phyloP scores from a whole-genome alignment of 2,329 filamentous ascomycete species.

The Fusarium cyanostomum region DNA sequence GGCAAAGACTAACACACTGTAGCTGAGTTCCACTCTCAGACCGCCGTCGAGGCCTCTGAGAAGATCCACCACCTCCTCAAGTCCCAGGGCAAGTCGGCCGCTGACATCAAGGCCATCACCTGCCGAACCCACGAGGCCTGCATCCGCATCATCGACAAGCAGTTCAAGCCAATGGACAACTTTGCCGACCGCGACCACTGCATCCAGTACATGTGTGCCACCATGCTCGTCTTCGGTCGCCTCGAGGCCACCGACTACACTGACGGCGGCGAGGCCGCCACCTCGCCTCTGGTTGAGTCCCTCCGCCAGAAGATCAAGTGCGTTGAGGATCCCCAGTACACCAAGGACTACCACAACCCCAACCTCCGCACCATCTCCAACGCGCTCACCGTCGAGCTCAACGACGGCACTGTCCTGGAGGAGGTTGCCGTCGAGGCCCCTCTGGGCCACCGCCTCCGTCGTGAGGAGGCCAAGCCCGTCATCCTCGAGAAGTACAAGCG shows the following conservation, averaged over 20 bases:
- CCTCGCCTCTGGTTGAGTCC: slow-evolving; percentile 86
- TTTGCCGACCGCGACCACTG: slow-evolving; percentile 99
- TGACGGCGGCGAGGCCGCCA: slow-evolving; percentile 91
- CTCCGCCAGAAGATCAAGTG: slow-evolving; percentile 94
- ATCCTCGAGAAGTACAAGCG: slow-evolving; percentile 96
- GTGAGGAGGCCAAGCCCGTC: slow-evolving; percentile 97
- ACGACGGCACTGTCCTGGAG: slow-evolving; percentile 90
- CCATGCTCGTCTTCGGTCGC: slow-evolving; percentile 95
- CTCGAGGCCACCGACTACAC: slow-evolving; percentile 94
- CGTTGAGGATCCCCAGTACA: slow-evolving; percentile 96
- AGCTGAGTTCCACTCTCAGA: slow-evolving; percentile 98
- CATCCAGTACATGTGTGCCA: slow-evolving; percentile 98
- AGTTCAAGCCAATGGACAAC: slow-evolving; percentile 99
- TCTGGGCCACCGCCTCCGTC: slow-evolving; percentile 87
- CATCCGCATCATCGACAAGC: slow-evolving; percentile 99
- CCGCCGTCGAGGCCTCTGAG: slow-evolving; percentile 93
- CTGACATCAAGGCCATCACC: slow-evolving; percentile 91
- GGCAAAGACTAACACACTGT: slow-evolving; percentile 20
- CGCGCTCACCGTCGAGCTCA: slow-evolving; percentile 91
- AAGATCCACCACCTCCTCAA: slow-evolving; percentile 86
- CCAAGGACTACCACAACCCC: slow-evolving; percentile 94
- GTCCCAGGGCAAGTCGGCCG: slow-evolving; percentile 86
- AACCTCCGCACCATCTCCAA: slow-evolving; percentile 96
- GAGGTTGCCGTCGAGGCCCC: slow-evolving; percentile 95
- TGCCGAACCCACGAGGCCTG: slow-evolving; percentile 99